A percentile compares a stretch with the other conserved stretches of the same genome.
phyloP scores from a whole-genome alignment of 805 yeast genomes.

The Myxozyma melibiosi region DNA sequence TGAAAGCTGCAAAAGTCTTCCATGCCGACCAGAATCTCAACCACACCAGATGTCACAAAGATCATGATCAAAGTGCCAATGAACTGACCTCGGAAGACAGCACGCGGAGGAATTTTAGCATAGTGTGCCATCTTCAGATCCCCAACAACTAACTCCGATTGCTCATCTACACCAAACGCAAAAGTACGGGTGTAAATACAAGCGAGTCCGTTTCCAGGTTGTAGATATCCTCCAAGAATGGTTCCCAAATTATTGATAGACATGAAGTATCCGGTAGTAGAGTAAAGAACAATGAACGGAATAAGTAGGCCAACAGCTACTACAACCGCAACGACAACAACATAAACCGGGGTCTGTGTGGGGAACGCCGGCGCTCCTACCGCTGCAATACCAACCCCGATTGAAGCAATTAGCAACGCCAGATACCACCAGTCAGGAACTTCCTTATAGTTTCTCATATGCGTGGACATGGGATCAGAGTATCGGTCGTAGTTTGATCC shows the following conservation, averaged over 20 bases:
- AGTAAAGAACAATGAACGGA: constrained; percentile 63
- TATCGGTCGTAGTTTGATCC: constrained; percentile 64
- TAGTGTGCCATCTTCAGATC: constrained; percentile 69
- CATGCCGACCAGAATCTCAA: constrained; percentile 46
- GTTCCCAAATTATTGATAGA: not conserved
- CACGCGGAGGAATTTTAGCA: constrained; percentile 62
- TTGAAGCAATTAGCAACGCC: constrained; percentile 49
- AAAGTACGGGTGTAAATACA: constrained; percentile 63
- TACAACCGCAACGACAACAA: constrained; percentile 56
- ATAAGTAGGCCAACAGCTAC: constrained; percentile 58
- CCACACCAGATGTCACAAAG: constrained; percentile 48
- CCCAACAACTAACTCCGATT: constrained; percentile 56
- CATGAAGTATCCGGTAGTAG: constrained; percentile 56
- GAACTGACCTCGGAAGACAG: constrained; percentile 57
- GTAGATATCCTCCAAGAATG: constrained; percentile 52
- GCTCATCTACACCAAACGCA: constrained; percentile 54
- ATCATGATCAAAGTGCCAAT: constrained; percentile 51
- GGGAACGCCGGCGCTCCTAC: constrained; percentile 47
- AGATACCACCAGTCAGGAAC: constrained; percentile 68
- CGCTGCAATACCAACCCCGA: constrained; percentile 47
- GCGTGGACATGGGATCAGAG: constrained; percentile 34
- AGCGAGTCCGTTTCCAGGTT: constrained; percentile 63
- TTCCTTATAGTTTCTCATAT: constrained; percentile 59
- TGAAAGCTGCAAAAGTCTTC: constrained; percentile 48
- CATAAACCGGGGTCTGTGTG: constrained; percentile 60